Percentiles rank a stretch among this genome's conserved stretches.
These are phyloP conservation scores for Fusarium penzigii DNA, from an alignment of 2,329 filamentous ascomycete species.

Conservation along the genomic window DNA sequence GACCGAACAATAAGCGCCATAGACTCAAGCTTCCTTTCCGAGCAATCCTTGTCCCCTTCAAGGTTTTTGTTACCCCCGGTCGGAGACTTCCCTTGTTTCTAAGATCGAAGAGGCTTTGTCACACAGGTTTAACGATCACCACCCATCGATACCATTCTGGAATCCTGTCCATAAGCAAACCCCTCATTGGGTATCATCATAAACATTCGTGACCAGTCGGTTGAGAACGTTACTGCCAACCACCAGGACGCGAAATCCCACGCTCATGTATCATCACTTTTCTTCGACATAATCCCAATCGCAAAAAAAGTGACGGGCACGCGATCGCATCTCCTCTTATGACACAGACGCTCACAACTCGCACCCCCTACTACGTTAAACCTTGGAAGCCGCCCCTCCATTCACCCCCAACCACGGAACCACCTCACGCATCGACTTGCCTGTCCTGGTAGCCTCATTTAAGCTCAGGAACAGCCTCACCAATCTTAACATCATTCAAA, in stretches of 20 bases:
- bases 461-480: constrained; percentile 9
- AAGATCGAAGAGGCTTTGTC: constrained; percentile 23
- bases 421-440: constrained; percentile 30
- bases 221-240: constrained; percentile 10
- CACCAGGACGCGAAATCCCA: constrained; percentile 23
- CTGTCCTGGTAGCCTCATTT: constrained; percentile 25
- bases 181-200: background rate
- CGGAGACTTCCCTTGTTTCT: constrained; percentile 13
- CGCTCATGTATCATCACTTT: constrained; percentile 14
- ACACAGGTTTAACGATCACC: constrained; percentile 21
- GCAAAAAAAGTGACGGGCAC: constrained; percentile 22
- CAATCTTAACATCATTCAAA: background rate
- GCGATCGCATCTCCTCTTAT: constrained; percentile 26
- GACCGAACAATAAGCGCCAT: background rate
- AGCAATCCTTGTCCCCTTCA: constrained; percentile 7
- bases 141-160: constrained; percentile 11
- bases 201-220: constrained; percentile 10
- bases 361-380: constrained; percentile 25
- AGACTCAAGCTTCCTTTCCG: background rate
- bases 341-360: constrained; percentile 14
- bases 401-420: constrained; percentile 15
- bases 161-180: constrained; percentile 12
- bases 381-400: constrained; percentile 25
- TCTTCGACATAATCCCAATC: constrained; percentile 2
- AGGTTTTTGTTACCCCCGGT: constrained; percentile 16